Percentiles rank a stretch among this genome's conserved stretches.
Evolutionary conservation across 2,329 filamentous ascomycete species (phyloP).

Genomic region (Nemania abortiva): DNA sequence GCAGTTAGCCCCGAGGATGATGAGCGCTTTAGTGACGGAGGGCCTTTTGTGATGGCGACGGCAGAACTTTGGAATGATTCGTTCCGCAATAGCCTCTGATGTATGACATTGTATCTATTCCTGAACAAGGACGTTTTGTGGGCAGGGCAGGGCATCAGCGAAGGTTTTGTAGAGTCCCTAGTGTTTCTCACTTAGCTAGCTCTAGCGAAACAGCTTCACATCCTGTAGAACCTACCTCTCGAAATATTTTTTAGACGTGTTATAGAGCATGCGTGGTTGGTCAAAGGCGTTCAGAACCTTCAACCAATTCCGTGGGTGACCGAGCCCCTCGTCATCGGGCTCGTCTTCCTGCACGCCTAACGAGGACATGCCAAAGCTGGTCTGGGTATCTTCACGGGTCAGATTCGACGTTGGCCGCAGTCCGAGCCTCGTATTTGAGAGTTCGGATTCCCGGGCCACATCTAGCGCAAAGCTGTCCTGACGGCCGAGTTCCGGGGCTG

Average conservation of each 20-base stretch:
- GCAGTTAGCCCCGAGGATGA: slow-evolving; percentile 64
- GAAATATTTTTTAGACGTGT: slow-evolving; percentile 88
- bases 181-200: slow-evolving; percentile 36
- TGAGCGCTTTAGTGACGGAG: slow-evolving; percentile 67
- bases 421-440: slow-evolving; percentile 67
- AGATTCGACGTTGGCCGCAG: slow-evolving; percentile 61
- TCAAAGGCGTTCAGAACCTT: slow-evolving; percentile 86
- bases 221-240: slow-evolving; percentile 69
- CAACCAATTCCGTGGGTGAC: slow-evolving; percentile 84
- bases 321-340: slow-evolving; percentile 69
- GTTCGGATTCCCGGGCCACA: slow-evolving; percentile 62
- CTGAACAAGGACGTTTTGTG: slow-evolving; percentile 89
- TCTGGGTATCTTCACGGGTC: slow-evolving; percentile 70
- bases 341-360: slow-evolving; percentile 66
- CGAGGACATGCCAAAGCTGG: slow-evolving; percentile 73
- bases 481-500: slow-evolving; percentile 67
- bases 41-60: slow-evolving; percentile 70
- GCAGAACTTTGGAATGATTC: slow-evolving; percentile 90
- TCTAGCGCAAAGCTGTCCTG: slow-evolving; percentile 75
- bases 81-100: slow-evolving; percentile 91
- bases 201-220: background rate
- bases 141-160: slow-evolving; percentile 78
- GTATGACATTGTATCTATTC: slow-evolving; percentile 90
- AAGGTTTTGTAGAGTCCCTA: slow-evolving; percentile 73
- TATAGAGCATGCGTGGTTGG: slow-evolving; percentile 83